Evolutionary conservation across 768 basidiomycete species (phyloP).

Genomic region (Cystobasidiopsis lactophilus): DNA sequence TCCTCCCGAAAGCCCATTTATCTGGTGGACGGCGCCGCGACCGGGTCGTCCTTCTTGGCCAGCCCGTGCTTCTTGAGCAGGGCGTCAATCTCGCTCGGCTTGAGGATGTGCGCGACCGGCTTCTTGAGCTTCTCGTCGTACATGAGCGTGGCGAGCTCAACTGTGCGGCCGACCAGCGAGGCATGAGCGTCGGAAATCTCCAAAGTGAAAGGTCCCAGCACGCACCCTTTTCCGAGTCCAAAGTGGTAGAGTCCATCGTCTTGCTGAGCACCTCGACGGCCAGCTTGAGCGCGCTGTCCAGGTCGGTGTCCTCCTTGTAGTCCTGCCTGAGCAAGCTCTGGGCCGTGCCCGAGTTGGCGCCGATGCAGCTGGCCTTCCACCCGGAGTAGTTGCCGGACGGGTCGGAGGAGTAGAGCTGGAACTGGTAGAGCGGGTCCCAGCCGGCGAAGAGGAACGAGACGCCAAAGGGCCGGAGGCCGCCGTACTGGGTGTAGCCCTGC

Average conservation of each 20-base stretch:
- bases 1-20: no score
- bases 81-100: slow-evolving; percentile 21
- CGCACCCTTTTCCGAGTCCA: slow-evolving; percentile 89
- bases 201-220: slow-evolving; percentile 2
- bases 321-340: slow-evolving; percentile 92
- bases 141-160: slow-evolving; percentile 88
- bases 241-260: slow-evolving; percentile 95
- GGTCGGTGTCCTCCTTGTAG: slow-evolving; percentile 79
- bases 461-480: slow-evolving; percentile 91
- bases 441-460: slow-evolving; percentile 93
- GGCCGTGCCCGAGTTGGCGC: slow-evolving; percentile 92
- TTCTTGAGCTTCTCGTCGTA: slow-evolving; percentile 37
- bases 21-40: no score
- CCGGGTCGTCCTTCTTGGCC: slow-evolving; percentile 20
- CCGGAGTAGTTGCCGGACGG: slow-evolving; percentile 81
- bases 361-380: slow-evolving; percentile 64
- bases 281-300: slow-evolving; percentile 80
- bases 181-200: neutral
- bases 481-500: slow-evolving; percentile 36
- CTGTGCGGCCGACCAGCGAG: slow-evolving; percentile 28
- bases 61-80: slow-evolving; percentile 21
- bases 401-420: slow-evolving; percentile 96
- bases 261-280: slow-evolving; percentile 93
- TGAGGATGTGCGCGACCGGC: slow-evolving; percentile 19
- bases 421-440: slow-evolving; percentile 81